phyloP scores from a whole-genome alignment of 73 alveolate genomes.

The Paramecium bursaria region DNA sequence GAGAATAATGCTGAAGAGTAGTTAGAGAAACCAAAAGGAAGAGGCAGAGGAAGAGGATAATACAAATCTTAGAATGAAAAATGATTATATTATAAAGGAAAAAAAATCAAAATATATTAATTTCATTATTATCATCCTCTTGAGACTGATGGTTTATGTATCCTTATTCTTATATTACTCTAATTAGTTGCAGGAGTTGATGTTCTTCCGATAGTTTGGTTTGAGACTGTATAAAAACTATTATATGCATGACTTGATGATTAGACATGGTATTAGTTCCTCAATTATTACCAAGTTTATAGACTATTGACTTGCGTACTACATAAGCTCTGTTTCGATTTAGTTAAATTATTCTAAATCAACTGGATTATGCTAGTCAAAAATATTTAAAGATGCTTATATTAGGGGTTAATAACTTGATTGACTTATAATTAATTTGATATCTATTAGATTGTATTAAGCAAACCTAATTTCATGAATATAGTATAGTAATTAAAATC shows the following conservation, averaged over 20 bases:
- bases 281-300: constrained; percentile 28
- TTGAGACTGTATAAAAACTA: constrained; percentile 35
- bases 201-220: background rate
- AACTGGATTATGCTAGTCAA: no score
- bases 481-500: constrained; percentile 30
- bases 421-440: background rate
- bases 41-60: no score
- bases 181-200: constrained; percentile 54
- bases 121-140: background rate
- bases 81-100: background rate
- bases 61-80: no score
- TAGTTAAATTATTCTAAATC: no score
- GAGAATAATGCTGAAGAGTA: no score
- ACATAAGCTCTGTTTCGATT: no score
- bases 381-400: no score
- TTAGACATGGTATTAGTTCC: background rate
- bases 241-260: constrained; percentile 24
- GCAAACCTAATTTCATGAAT: constrained; percentile 25
- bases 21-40: no score
- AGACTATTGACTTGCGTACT: background rate
- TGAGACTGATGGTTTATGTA: constrained; percentile 10
- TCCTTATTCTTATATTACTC: constrained; percentile 33
- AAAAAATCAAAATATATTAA: background rate
- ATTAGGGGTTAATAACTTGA: constrained; percentile 5
- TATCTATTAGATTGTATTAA: background rate